These are phyloP conservation scores for Globisporangium solare DNA, from an alignment of 352 stramenopile species.

Conservation along the genomic window DNA sequence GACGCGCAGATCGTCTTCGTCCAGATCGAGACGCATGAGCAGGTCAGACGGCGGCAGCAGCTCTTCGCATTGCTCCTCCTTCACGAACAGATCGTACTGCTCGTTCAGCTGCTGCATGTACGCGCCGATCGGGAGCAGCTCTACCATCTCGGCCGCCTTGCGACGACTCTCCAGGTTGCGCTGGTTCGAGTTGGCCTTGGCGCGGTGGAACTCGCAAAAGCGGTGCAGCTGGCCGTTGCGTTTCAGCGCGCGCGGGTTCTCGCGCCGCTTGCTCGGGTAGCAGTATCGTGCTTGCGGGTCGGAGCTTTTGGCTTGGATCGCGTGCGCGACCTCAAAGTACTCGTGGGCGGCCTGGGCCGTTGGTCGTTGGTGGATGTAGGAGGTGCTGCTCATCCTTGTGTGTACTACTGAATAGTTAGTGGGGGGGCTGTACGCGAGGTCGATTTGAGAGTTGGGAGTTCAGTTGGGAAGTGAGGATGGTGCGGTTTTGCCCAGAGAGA, in stretches of 20 bases:
- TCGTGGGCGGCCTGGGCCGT: background rate
- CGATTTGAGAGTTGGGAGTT: no score
- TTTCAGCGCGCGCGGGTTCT: conserved; percentile 30
- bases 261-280: conserved; percentile 37
- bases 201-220: conserved; percentile 49
- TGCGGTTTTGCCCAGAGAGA: no score
- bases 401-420: no score
- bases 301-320: conserved; percentile 1
- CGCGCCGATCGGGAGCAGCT: background rate
- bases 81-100: background rate
- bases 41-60: background rate
- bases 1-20: background rate
- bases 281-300: conserved; percentile 11
- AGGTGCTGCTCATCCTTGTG: no score
- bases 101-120: conserved; percentile 2
- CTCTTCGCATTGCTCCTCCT: background rate
- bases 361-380: no score
- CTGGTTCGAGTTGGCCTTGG: conserved; percentile 65
- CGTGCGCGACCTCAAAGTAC: background rate
- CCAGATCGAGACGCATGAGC: background rate
- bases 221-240: conserved; percentile 44
- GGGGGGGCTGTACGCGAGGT: no score
- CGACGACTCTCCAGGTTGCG: conserved; percentile 40
- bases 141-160: background rate
- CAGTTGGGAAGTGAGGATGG: no score